Conservation (phyloP, 78 protist genomes). For the Dictyostelium brefeldianum region DNA sequence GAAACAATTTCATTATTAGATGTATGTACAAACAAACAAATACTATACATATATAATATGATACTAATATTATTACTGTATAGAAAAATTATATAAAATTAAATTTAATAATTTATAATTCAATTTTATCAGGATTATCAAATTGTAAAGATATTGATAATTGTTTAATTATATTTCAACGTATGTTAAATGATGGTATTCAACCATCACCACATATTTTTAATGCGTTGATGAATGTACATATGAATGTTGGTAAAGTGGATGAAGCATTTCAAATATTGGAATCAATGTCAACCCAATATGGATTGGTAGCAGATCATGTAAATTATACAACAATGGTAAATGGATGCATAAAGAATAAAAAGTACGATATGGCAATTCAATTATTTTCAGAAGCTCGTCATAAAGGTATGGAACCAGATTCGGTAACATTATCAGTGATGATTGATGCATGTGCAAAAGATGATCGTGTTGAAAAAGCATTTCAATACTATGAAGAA, state of each 20-base stretch:
- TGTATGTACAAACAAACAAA: no score
- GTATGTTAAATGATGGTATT: constrained; percentile 20
- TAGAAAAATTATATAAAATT: neutral
- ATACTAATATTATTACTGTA: no score
- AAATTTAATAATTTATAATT: neutral
- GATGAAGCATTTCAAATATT: constrained; percentile 46
- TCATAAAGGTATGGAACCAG: constrained; percentile 72
- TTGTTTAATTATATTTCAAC: constrained; percentile 18
- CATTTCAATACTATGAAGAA: constrained; percentile 63
- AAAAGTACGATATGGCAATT: neutral
- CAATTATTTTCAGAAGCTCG: constrained; percentile 61
- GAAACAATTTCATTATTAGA: constrained; percentile 28
- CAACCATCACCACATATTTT: constrained; percentile 28
- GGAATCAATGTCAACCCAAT: constrained; percentile 23
- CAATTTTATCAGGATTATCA: constrained; percentile 13
- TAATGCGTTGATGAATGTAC: constrained; percentile 13
- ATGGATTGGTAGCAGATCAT: constrained; percentile 57
- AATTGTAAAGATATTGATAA: constrained; percentile 38
- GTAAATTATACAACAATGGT: constrained; percentile 52
- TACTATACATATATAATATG: neutral
- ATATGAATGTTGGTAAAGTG: neutral
- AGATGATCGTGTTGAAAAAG: constrained; percentile 57
- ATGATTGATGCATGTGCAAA: constrained; percentile 78
- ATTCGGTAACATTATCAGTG: constrained; percentile 43
- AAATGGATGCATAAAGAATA: constrained; percentile 26